phyloP scores from a whole-genome alignment of 345 rosid species.

The Nephelium lappaceum region DNA sequence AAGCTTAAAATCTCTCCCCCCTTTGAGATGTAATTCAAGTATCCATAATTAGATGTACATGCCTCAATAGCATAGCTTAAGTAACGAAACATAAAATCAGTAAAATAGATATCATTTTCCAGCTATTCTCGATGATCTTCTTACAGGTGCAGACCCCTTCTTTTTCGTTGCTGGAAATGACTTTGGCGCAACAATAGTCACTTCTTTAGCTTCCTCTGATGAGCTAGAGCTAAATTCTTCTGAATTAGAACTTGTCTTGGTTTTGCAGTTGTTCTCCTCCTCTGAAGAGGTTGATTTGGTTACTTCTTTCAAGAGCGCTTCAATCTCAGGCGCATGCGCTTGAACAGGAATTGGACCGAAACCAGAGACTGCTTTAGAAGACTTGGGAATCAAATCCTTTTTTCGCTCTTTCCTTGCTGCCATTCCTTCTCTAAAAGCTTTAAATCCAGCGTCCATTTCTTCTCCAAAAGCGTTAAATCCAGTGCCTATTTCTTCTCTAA shows the following conservation, averaged over 20 bases:
- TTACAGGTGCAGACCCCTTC: background rate
- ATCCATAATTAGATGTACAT: background rate
- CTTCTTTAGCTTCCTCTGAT: background rate
- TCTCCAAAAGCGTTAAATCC: background rate
- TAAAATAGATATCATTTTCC: background rate
- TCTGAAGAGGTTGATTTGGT: conserved; percentile 5
- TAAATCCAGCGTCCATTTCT: background rate
- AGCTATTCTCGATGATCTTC: conserved; percentile 3
- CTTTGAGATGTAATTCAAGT: background rate
- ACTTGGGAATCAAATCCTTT: background rate
- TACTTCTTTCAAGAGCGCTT: background rate
- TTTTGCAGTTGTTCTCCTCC: background rate
- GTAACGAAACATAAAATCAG: background rate
- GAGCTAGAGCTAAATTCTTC: background rate
- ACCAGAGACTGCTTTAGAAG: background rate
- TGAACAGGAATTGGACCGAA: background rate
- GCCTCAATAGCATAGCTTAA: background rate
- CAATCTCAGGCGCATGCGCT: background rate
- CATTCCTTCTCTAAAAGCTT: background rate
- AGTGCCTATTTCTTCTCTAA: background rate
- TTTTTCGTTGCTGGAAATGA: background rate
- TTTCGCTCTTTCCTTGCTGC: background rate
- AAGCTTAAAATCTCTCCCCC: background rate
- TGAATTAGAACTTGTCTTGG: background rate
- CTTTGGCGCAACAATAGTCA: background rate